A percentile compares a stretch with the other conserved stretches of the same genome.
phyloP scores from a whole-genome alignment of 495 filamentous ascomycete genomes.

The Acidomyces sp. region DNA sequence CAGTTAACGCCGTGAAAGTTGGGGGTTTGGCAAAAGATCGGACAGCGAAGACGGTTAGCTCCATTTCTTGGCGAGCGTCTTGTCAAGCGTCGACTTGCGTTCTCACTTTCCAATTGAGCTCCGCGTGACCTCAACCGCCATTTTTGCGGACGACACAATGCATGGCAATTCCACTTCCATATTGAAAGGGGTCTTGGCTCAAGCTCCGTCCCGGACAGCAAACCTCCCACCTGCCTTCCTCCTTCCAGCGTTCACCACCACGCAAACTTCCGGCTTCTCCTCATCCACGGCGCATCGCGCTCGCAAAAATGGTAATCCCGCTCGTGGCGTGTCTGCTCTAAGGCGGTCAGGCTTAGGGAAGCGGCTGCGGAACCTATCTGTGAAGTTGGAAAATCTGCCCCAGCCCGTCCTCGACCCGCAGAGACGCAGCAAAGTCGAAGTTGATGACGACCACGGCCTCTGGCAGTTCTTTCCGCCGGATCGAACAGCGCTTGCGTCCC shows the following conservation, averaged over 20 bases:
- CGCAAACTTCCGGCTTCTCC: conserved; percentile 20
- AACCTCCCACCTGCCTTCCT: conserved; percentile 16
- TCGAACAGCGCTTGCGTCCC: conserved; percentile 48
- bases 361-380: conserved; percentile 3
- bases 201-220: no score
- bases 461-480: conserved; percentile 77
- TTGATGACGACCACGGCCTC: conserved; percentile 72
- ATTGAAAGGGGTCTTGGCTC: no score
- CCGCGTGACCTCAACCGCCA: no score
- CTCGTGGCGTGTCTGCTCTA: conserved; percentile 69
- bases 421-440: conserved; percentile 38
- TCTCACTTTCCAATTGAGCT: no score
- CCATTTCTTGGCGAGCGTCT: no score
- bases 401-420: conserved; percentile 47
- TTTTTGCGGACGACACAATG: no score
- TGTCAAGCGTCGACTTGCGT: no score
- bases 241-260: conserved; percentile 12
- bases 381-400: conserved; percentile 59
- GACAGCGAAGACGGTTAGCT: no score
- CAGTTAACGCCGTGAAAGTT: no score
- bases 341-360: conserved; percentile 50
- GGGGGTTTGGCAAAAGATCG: no score
- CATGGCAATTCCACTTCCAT: no score
- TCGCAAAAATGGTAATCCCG: conserved; percentile 45
- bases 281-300: conserved; percentile 26